These are phyloP conservation scores for Alternaria sp. DNA, from an alignment of 2,329 filamentous ascomycete genomes.

Conservation along the genomic window DNA sequence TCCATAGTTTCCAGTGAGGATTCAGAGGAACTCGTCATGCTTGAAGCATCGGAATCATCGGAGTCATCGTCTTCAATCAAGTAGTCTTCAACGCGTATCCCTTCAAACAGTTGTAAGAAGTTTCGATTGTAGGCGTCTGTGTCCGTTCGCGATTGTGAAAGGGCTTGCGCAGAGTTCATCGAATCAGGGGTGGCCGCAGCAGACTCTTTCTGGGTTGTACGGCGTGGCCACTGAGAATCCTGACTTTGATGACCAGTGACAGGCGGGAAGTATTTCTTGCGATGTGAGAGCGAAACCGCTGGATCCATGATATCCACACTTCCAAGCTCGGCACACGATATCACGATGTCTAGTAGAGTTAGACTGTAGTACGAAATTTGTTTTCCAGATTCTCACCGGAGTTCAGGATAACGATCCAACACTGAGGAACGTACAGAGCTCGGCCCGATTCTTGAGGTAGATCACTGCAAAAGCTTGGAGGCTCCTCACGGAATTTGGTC, in stretches of 20 bases:
- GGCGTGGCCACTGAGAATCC: not conserved
- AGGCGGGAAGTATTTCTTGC: not conserved
- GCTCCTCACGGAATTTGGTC: slow-evolving; percentile 13
- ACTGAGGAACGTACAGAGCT: slow-evolving; percentile 11
- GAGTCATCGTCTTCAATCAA: not conserved
- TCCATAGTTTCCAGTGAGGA: not conserved
- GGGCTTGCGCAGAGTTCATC: no score
- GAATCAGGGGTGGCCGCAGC: no score
- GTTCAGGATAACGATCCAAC: slow-evolving; percentile 12
- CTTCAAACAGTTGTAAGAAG: not conserved
- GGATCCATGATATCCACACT: not conserved
- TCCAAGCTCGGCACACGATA: slow-evolving; percentile 3
- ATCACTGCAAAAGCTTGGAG: slow-evolving; percentile 15
- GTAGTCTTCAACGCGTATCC: slow-evolving; percentile 6
- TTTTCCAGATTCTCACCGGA: slow-evolving; percentile 8
- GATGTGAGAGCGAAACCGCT: not conserved
- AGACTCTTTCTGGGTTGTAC: no score
- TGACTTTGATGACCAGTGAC: not conserved
- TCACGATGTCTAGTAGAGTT: not conserved
- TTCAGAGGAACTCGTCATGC: not conserved
- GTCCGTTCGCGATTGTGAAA: no score
- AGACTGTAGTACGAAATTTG: not conserved
- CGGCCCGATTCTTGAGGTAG: not conserved
- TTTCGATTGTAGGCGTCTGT: no score
- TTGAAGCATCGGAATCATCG: not conserved